Conservation (phyloP, 768 basidiomycete genomes). For the Podaxis sp. region DNA sequence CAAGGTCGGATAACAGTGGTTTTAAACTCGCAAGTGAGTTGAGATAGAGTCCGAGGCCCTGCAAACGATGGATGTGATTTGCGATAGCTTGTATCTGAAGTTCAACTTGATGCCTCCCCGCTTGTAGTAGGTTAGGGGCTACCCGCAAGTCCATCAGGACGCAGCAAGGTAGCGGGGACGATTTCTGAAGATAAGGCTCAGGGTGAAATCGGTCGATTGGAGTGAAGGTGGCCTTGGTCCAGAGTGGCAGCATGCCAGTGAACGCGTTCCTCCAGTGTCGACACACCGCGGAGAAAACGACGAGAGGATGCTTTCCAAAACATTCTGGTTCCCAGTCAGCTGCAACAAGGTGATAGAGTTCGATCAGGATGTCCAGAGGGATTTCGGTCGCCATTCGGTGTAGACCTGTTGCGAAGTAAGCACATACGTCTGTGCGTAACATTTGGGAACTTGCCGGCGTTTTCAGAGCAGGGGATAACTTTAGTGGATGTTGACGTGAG, state of each 20-base stretch:
- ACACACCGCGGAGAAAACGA: slow-evolving; percentile 27
- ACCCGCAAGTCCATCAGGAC: not conserved
- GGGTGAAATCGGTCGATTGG: slow-evolving; percentile 9
- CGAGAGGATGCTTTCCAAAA: not conserved
- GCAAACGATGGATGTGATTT: not conserved
- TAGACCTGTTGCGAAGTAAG: not conserved
- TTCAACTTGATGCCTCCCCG: not conserved
- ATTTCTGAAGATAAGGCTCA: slow-evolving; percentile 28
- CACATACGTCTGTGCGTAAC: not conserved
- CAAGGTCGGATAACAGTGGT: not conserved
- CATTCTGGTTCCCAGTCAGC: slow-evolving; percentile 8
- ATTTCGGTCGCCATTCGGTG: not conserved
- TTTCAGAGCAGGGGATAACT: not conserved
- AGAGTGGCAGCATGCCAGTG: slow-evolving; percentile 24
- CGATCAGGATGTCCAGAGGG: not conserved
- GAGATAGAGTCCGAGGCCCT: not conserved
- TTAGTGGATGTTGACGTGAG: not conserved
- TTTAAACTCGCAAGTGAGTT: not conserved
- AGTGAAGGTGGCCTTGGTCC: slow-evolving; percentile 26
- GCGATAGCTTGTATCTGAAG: not conserved
- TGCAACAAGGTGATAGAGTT: not conserved
- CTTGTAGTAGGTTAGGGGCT: not conserved
- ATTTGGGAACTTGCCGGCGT: not conserved
- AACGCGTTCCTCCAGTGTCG: not conserved
- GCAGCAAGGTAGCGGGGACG: slow-evolving; percentile 20